A percentile compares a stretch with the other conserved stretches of the same genome.
These are phyloP conservation scores for Fraxinus albicans DNA, from an alignment of 305 asterid genomes.

Conservation along the genomic window DNA sequence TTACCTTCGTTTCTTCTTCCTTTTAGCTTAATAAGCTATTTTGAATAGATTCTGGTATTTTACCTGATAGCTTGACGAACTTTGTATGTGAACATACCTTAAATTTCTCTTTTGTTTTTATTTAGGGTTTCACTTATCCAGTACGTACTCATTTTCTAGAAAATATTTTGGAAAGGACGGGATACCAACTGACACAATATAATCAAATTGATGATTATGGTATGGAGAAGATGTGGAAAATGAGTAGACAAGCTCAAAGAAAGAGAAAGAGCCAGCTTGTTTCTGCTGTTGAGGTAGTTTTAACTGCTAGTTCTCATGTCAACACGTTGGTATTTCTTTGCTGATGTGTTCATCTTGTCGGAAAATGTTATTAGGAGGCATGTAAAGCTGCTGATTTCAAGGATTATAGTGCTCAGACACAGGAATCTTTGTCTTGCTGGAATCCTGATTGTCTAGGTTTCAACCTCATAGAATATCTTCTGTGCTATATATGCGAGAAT, in stretches of 20 bases:
- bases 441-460: slow-evolving; percentile 88
- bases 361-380: slow-evolving; percentile 54
- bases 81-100: slow-evolving; percentile 16
- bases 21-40: slow-evolving; percentile 10
- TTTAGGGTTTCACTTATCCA: slow-evolving; percentile 85
- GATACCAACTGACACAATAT: slow-evolving; percentile 73
- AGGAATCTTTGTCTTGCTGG: slow-evolving; percentile 81
- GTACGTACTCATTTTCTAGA: slow-evolving; percentile 78
- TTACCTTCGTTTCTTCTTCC: slow-evolving; percentile 2
- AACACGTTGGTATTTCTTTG: slow-evolving; percentile 23
- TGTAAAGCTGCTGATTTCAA: slow-evolving; percentile 66
- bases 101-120: slow-evolving; percentile 18
- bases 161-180: slow-evolving; percentile 72
- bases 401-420: slow-evolving; percentile 59
- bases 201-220: slow-evolving; percentile 97
- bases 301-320: slow-evolving; percentile 12
- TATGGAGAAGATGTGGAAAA: slow-evolving; percentile 74
- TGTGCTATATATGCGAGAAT: slow-evolving; percentile 65
- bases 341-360: slow-evolving; percentile 29
- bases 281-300: slow-evolving; percentile 83
- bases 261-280: slow-evolving; percentile 91
- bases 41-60: slow-evolving; percentile 9
- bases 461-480: slow-evolving; percentile 73
- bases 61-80: not conserved
- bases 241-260: slow-evolving; percentile 77